These are phyloP conservation scores for Penicillium coffeae DNA, from an alignment of 495 filamentous ascomycete species.

Conservation along the genomic window DNA sequence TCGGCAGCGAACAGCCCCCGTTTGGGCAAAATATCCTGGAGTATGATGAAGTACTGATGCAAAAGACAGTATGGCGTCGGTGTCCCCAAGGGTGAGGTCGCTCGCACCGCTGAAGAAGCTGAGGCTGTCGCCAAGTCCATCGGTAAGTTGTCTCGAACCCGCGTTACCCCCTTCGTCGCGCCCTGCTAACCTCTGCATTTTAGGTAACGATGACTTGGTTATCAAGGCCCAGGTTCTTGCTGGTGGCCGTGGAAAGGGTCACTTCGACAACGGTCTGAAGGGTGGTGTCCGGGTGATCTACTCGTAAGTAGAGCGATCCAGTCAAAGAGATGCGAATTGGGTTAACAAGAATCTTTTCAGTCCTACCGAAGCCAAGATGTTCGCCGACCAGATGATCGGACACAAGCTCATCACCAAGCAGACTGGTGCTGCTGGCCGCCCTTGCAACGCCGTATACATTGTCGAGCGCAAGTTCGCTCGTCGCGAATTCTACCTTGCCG, in stretches of 20 bases:
- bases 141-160: slow-evolving; percentile 47
- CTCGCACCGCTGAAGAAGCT: slow-evolving; percentile 77
- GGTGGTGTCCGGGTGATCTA: slow-evolving; percentile 98
- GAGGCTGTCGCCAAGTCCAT: slow-evolving; percentile 87
- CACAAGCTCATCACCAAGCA: slow-evolving; percentile 99
- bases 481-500: slow-evolving; percentile 96
- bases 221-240: slow-evolving; percentile 99
- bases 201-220: slow-evolving; percentile 91
- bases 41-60: slow-evolving; percentile 20
- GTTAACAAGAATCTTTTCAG: slow-evolving; percentile 29
- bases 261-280: slow-evolving; percentile 97
- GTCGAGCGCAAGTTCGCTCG: slow-evolving; percentile 99
- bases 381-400: slow-evolving; percentile 98
- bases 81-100: slow-evolving; percentile 83
- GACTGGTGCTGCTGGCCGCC: slow-evolving; percentile 84
- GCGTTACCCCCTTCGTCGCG: slow-evolving; percentile 4
- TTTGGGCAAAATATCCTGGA: slow-evolving; percentile 13
- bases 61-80: slow-evolving; percentile 80
- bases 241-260: slow-evolving; percentile 94
- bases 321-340: not conserved
- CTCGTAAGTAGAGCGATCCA: slow-evolving; percentile 58
- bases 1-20: slow-evolving; percentile 15
- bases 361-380: slow-evolving; percentile 88
- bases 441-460: slow-evolving; percentile 96
- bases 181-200: slow-evolving; percentile 22